These are phyloP conservation scores for Coemansia sp. DNA, from an alignment of 192 early-diverging fungal genomes.

Conservation along the genomic window DNA sequence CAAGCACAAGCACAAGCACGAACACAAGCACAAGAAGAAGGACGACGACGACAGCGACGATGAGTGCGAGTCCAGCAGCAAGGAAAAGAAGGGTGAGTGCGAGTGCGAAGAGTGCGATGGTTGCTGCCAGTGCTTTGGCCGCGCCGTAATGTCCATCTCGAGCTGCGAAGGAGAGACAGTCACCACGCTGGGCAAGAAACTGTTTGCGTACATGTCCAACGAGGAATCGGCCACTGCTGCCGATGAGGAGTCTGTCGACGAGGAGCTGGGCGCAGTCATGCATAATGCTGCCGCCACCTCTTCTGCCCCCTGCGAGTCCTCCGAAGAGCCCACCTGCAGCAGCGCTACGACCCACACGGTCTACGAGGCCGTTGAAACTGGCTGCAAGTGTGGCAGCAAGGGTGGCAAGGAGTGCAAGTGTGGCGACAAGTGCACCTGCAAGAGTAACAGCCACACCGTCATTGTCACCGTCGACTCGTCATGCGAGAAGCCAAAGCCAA, in stretches of 20 bases:
- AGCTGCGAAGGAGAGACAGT: slow-evolving; percentile 24
- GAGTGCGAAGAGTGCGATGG: slow-evolving; percentile 17
- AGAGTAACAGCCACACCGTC: slow-evolving; percentile 31
- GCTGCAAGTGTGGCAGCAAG: slow-evolving; percentile 16
- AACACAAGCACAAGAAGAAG: slow-evolving; percentile 4
- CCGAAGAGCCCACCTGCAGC: neutral
- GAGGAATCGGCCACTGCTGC: neutral
- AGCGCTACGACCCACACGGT: slow-evolving; percentile 14
- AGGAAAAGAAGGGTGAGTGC: neutral
- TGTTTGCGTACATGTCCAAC: slow-evolving; percentile 14
- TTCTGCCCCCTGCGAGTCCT: neutral
- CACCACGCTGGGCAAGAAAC: slow-evolving; percentile 38
- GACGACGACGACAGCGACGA: slow-evolving; percentile 2
- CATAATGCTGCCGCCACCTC: slow-evolving; percentile 3
- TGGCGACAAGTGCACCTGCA: slow-evolving; percentile 26
- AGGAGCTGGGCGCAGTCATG: neutral
- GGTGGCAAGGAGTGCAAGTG: slow-evolving; percentile 23
- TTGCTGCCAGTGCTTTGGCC: slow-evolving; percentile 31
- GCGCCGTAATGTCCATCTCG: slow-evolving; percentile 31
- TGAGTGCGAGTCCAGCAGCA: neutral
- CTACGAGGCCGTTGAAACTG: slow-evolving; percentile 21
- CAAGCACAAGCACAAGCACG: slow-evolving; percentile 21
- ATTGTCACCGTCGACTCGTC: slow-evolving; percentile 20
- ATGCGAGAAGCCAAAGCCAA: neutral
- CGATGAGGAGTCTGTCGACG: slow-evolving; percentile 15